A percentile compares a stretch with the other conserved stretches of the same genome.
Evolutionary conservation across 2,329 filamentous ascomycete species (phyloP).

Genomic region (Ophiocordyceps polyrhachis-furcata): DNA sequence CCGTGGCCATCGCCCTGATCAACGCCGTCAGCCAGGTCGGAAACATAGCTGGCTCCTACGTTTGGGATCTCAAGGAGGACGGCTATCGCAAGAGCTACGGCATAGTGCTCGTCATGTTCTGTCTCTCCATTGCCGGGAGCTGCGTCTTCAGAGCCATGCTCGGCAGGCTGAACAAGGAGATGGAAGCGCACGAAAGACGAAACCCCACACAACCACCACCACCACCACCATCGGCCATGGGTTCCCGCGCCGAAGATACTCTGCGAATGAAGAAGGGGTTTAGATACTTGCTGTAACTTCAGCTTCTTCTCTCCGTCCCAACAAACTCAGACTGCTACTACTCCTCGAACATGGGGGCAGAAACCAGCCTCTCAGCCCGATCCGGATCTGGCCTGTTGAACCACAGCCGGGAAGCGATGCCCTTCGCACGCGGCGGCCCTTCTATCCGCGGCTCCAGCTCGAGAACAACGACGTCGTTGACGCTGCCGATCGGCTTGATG

Average conservation of each 20-base stretch:
- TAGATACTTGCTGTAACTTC: slow-evolving; percentile 22
- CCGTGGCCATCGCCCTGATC: slow-evolving; percentile 40
- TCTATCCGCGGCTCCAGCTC: slow-evolving; percentile 19
- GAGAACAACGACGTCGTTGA: slow-evolving; percentile 22
- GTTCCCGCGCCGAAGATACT: slow-evolving; percentile 23
- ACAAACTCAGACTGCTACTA: background rate
- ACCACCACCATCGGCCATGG: slow-evolving; percentile 20
- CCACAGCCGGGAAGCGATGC: slow-evolving; percentile 4
- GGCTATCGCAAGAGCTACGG: slow-evolving; percentile 46
- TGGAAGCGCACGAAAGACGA: slow-evolving; percentile 21
- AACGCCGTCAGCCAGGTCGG: slow-evolving; percentile 39
- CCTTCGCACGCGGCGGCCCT: slow-evolving; percentile 1
- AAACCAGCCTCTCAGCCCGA: background rate
- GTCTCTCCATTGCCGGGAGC: slow-evolving; percentile 34
- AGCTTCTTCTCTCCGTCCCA: no score
- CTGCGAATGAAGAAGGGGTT: slow-evolving; percentile 26
- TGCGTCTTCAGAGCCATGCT: slow-evolving; percentile 28
- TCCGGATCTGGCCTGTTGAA: slow-evolving; percentile 1
- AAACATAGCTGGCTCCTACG: slow-evolving; percentile 42
- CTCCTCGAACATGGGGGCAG: background rate
- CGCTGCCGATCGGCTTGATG: slow-evolving; percentile 8
- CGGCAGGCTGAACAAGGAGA: slow-evolving; percentile 24
- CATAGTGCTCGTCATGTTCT: slow-evolving; percentile 47
- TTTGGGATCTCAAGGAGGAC: slow-evolving; percentile 39
- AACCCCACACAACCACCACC: slow-evolving; percentile 16